Percentiles rank a stretch among this genome's conserved stretches.
Conservation (phyloP, 1,139 yeast genomes). For the Petasospora rhodanensis region DNA sequence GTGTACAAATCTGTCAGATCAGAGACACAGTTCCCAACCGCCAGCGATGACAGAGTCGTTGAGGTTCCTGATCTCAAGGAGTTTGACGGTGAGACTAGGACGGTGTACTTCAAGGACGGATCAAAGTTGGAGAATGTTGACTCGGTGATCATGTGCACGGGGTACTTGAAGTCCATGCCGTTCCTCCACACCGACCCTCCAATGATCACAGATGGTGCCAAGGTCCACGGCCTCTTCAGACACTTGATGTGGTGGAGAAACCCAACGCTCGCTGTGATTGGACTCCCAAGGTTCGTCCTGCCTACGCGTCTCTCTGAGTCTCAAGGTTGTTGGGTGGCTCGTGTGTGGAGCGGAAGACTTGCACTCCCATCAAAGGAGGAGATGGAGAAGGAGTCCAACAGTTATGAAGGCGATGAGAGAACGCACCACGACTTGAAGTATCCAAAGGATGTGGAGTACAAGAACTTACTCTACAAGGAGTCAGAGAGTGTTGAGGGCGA, state of each 20-base stretch:
- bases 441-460: slow-evolving; percentile 25
- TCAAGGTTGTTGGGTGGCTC: slow-evolving; percentile 28
- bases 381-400: slow-evolving; percentile 22
- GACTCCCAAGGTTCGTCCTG: slow-evolving; percentile 25
- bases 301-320: slow-evolving; percentile 28
- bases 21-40: slow-evolving; percentile 29
- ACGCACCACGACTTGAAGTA: slow-evolving; percentile 24
- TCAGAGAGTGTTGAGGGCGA: slow-evolving; percentile 20
- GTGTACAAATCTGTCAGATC: slow-evolving; percentile 25
- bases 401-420: slow-evolving; percentile 20
- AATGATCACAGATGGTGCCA: slow-evolving; percentile 23
- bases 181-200: slow-evolving; percentile 30
- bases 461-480: slow-evolving; percentile 21
- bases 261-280: slow-evolving; percentile 39
- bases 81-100: slow-evolving; percentile 20
- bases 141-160: slow-evolving; percentile 41
- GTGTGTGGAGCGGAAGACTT: slow-evolving; percentile 27
- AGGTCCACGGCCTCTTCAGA: slow-evolving; percentile 22
- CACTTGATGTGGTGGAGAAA: slow-evolving; percentile 29
- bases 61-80: slow-evolving; percentile 34
- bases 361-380: slow-evolving; percentile 18
- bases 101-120: slow-evolving; percentile 32
- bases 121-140: slow-evolving; percentile 37
- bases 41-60: slow-evolving; percentile 28
- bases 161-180: slow-evolving; percentile 40